Conservation (phyloP, 495 filamentous ascomycete species). For the Glonium stellatum region DNA sequence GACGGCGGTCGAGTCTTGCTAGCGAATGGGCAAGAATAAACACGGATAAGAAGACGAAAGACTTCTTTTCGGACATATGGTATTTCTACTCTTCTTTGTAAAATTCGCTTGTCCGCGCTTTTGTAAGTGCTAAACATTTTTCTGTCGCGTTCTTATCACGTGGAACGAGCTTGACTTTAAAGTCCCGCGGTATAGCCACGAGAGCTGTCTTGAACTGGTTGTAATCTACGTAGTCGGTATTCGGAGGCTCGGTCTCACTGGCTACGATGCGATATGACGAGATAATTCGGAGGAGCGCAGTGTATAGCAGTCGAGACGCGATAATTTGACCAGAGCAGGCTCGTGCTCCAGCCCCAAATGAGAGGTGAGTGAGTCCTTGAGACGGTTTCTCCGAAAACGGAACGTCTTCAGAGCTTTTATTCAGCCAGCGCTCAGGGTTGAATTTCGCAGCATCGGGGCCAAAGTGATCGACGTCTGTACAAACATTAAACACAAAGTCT, state of each 20-base stretch:
- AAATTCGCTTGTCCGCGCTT: slow-evolving; percentile 39
- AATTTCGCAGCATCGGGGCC: slow-evolving; percentile 45
- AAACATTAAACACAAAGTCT: too few relatives aligned
- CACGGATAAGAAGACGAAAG: neutral
- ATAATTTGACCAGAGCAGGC: slow-evolving; percentile 49
- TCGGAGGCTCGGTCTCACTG: slow-evolving; percentile 43
- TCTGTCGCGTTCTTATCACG: slow-evolving; percentile 34
- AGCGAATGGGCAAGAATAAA: slow-evolving; percentile 39
- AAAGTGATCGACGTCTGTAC: slow-evolving; percentile 49
- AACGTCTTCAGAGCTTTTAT: slow-evolving; percentile 28
- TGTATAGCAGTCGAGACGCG: slow-evolving; percentile 45
- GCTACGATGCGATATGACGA: slow-evolving; percentile 47
- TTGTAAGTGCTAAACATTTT: slow-evolving; percentile 38
- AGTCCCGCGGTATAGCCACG: slow-evolving; percentile 49
- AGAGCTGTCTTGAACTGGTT: slow-evolving; percentile 50
- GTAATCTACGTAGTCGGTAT: slow-evolving; percentile 53
- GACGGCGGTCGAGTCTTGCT: slow-evolving; percentile 37
- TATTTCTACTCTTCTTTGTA: slow-evolving; percentile 34
- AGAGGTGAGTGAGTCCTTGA: slow-evolving; percentile 41
- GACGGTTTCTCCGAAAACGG: slow-evolving; percentile 35
- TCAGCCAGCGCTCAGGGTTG: slow-evolving; percentile 49
- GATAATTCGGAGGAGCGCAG: slow-evolving; percentile 44
- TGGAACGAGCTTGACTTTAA: slow-evolving; percentile 46
- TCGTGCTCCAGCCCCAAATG: slow-evolving; percentile 49
- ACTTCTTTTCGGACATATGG: neutral